These are phyloP conservation scores for Allomyces macrogynus DNA, from an alignment of 192 early-diverging fungal species.

Conservation along the genomic window DNA sequence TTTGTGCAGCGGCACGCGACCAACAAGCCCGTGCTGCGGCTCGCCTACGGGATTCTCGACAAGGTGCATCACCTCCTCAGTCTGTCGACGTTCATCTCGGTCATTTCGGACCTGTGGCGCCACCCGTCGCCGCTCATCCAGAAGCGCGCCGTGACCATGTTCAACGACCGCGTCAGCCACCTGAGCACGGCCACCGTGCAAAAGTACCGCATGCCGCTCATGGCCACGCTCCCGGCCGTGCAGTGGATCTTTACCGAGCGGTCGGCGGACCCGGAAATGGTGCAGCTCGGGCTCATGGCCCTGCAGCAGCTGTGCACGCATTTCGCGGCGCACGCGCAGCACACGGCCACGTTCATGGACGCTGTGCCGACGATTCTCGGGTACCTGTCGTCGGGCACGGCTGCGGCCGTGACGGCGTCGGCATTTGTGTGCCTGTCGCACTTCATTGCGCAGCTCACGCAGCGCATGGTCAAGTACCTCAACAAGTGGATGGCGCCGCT, in stretches of 20 bases:
- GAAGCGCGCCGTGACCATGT: slow-evolving; percentile 49
- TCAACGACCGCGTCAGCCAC: slow-evolving; percentile 38
- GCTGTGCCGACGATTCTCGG: background rate
- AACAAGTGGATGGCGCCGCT: background rate
- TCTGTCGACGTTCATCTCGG: slow-evolving; percentile 48
- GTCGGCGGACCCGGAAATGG: background rate
- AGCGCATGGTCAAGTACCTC: background rate
- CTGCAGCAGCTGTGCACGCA: background rate
- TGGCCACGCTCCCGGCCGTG: background rate
- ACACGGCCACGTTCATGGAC: background rate
- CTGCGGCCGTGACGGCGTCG: background rate
- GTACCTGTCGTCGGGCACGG: background rate
- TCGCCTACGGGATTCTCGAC: slow-evolving; percentile 51
- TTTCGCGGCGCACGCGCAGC: background rate
- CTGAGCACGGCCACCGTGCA: background rate
- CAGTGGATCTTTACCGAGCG: background rate
- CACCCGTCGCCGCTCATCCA: slow-evolving; percentile 24
- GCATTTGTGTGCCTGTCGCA: background rate
- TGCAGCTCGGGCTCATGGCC: background rate
- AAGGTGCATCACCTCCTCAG: slow-evolving; percentile 58
- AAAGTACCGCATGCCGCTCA: background rate
- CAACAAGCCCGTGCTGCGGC: slow-evolving; percentile 13
- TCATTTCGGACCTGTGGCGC: slow-evolving; percentile 33
- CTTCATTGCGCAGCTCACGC: background rate
- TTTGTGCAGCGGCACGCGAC: background rate